These are phyloP conservation scores for Sanghuangporus baumii DNA, from an alignment of 1,284 basidiomycete genomes.

Conservation along the genomic window DNA sequence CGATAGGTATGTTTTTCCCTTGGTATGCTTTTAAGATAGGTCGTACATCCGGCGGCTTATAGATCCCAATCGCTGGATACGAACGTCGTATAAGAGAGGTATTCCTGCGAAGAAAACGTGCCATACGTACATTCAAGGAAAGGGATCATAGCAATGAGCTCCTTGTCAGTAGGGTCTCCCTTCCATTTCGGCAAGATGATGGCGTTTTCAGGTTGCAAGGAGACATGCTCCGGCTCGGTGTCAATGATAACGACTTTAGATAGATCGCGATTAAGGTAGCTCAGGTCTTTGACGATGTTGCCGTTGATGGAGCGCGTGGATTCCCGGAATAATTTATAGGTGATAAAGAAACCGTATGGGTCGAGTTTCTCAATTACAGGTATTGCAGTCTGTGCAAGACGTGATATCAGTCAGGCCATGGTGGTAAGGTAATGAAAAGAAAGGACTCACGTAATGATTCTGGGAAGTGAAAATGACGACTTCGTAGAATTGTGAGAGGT, in stretches of 20 bases:
- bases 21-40: constrained; percentile 82
- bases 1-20: constrained; percentile 83
- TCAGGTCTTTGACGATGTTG: constrained; percentile 83
- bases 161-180: constrained; percentile 73
- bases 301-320: constrained; percentile 77
- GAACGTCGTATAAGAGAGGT: constrained; percentile 7
- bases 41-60: constrained; percentile 80
- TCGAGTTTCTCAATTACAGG: constrained; percentile 95
- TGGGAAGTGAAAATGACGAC: constrained; percentile 95
- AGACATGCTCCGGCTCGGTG: constrained; percentile 72
- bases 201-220: constrained; percentile 86
- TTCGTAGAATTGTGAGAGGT: constrained; percentile 97
- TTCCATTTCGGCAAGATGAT: constrained; percentile 86
- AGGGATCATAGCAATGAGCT: constrained; percentile 87
- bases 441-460: constrained; percentile 72
- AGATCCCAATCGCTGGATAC: constrained; percentile 78
- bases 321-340: constrained; percentile 89
- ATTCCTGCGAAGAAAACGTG: not conserved
- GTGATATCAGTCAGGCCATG: constrained; percentile 9
- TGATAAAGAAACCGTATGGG: constrained; percentile 86
- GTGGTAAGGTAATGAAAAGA: not conserved
- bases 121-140: constrained; percentile 86
- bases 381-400: constrained; percentile 62
- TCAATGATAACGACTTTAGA: constrained; percentile 90
- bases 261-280: constrained; percentile 90